A percentile compares a stretch with the other conserved stretches of the same genome.
phyloP scores from a whole-genome alignment of 805 yeast genomes.

The Komagataella pseudopastoris region DNA sequence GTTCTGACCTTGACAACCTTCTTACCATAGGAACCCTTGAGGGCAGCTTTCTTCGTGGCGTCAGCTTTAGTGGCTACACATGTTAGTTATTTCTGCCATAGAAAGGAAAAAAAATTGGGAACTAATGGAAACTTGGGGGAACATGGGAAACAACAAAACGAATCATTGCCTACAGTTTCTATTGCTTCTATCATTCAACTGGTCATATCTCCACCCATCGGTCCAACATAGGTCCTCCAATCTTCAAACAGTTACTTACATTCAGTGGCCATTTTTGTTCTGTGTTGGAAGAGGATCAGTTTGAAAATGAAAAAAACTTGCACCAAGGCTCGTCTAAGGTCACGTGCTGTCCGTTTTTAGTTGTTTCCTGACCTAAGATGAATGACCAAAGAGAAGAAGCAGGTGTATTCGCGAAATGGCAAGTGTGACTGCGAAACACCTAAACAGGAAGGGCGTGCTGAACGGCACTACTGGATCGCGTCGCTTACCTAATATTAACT shows the following conservation, averaged over 20 bases:
- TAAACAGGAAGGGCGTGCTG: background rate
- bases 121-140: background rate
- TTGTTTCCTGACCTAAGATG: background rate
- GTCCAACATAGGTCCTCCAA: background rate
- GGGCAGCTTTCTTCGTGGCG: slow-evolving; percentile 97
- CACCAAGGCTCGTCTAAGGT: background rate
- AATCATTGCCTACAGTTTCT: background rate
- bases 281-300: background rate
- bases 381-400: background rate
- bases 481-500: background rate
- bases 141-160: background rate
- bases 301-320: background rate
- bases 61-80: slow-evolving; percentile 66
- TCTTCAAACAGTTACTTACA: background rate
- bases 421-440: background rate
- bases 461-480: background rate
- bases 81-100: slow-evolving; percentile 14
- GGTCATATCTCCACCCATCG: background rate
- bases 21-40: slow-evolving; percentile 89
- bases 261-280: background rate
- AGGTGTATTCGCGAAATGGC: background rate
- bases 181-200: background rate
- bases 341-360: background rate
- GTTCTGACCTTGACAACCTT: slow-evolving; percentile 92
- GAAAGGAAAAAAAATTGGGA: background rate